Evolutionary conservation across 768 basidiomycete species (phyloP).

Genomic region (Termitomyces sp.): DNA sequence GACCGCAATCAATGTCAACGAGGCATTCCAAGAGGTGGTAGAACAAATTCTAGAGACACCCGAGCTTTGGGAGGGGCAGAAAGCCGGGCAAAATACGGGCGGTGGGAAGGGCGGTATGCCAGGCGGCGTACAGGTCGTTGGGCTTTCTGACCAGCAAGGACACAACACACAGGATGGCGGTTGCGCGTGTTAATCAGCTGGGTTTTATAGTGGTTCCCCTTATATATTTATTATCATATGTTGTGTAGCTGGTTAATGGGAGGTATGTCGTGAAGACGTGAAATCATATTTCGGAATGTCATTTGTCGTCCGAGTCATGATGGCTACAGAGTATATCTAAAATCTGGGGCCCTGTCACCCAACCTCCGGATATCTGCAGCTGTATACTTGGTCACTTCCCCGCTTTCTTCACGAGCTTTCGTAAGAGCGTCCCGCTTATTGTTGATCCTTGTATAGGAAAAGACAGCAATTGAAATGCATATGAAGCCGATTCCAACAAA

Average conservation of each 20-base stretch:
- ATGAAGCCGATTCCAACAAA: conserved; percentile 66
- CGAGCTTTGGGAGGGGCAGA: conserved; percentile 60
- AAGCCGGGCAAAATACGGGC: conserved; percentile 28
- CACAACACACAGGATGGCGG: conserved; percentile 16
- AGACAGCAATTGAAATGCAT: conserved; percentile 40
- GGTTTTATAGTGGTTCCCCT: background rate
- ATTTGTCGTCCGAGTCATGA: no score
- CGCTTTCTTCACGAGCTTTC: conserved; percentile 24
- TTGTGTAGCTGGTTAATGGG: background rate
- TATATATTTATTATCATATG: background rate
- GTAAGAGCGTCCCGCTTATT: conserved; percentile 39
- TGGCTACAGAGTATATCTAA: conserved; percentile 44
- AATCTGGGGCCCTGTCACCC: conserved; percentile 63
- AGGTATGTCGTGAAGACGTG: background rate
- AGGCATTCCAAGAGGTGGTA: conserved; percentile 73
- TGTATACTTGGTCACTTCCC: conserved; percentile 30
- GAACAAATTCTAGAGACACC: conserved; percentile 80
- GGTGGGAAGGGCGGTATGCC: conserved; percentile 46
- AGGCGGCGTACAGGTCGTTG: conserved; percentile 46
- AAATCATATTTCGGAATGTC: no score
- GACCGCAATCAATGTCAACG: conserved; percentile 79
- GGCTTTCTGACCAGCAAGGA: conserved; percentile 22
- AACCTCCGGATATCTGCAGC: conserved; percentile 35
- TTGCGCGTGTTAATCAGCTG: conserved; percentile 26
- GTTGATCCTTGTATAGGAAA: conserved; percentile 57